Evolutionary conservation across 1,284 basidiomycete genomes (phyloP), one percentile per base, ranked within the genome.

Genomic region (Pyrrhoderma lamaoense): DNA sequence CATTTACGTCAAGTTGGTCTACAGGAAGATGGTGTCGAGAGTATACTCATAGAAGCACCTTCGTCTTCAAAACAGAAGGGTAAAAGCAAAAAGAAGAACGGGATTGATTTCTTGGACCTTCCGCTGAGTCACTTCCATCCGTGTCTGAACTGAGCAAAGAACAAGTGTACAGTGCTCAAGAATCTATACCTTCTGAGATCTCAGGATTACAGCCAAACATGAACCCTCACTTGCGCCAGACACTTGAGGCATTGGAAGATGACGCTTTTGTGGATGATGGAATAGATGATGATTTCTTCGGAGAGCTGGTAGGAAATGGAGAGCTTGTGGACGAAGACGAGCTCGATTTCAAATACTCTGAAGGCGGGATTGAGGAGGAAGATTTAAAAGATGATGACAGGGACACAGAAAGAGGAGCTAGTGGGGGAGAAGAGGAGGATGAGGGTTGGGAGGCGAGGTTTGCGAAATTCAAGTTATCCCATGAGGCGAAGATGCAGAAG

Each of bases 201-300:
- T 74, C 85, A 31, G 95, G 96, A 0, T 84, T 99, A 56, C 89
- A 92, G 63, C 96, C 93, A 0, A 92, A 97, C 62, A 92, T 99
- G 89, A 90, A 99, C 65, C 93, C 93, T 3, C 92, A 95, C 68
- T 74, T 99, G 34, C 79, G 96, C 14, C 95, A 99, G 66, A 83
- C 83, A 0, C 72, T 99, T 27, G 94, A 98, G 61, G 96, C 96
- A 2, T 73, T 99, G 16, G 95, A 99, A 51, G 94, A 99, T 64
- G 93, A 98, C 55, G 94, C 88, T 3, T 98, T 93, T 60, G 85
- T 95, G 9, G 86, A 91, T 45, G 84, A 84, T 51, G 77, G 71
- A 8, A 64, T 82, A 3, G 81, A 79, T 25, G 68, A 68, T 46
- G 77, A 82, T 59, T 85, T 90, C 62, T 92, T 92, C 55, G 70